A percentile compares a stretch with the other conserved stretches of the same genome.
These are phyloP conservation scores for Torrubiellomyces zombiae DNA, from an alignment of 2,329 filamentous ascomycete species.

Conservation along the genomic window DNA sequence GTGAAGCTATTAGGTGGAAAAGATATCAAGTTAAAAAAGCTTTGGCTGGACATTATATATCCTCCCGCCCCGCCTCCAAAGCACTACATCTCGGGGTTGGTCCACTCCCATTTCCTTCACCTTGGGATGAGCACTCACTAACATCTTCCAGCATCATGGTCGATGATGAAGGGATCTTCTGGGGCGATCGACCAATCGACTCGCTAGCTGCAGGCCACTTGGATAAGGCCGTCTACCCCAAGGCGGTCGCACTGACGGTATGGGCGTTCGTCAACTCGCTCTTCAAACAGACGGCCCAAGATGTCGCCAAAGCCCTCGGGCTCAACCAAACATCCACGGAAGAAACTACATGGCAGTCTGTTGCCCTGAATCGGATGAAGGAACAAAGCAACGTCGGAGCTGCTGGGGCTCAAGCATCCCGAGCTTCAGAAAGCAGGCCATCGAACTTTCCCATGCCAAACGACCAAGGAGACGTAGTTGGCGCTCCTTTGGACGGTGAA, in stretches of 20 bases:
- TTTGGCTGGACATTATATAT: conserved; percentile 46
- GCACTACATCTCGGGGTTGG: conserved; percentile 42
- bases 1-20: conserved; percentile 28
- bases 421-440: conserved; percentile 10
- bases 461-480: conserved; percentile 10
- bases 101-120: conserved; percentile 5
- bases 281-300: conserved; percentile 24
- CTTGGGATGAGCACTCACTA: conserved; percentile 2
- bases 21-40: conserved; percentile 29
- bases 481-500: conserved; percentile 11
- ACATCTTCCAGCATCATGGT: conserved; percentile 27
- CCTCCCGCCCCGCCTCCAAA: conserved; percentile 41
- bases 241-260: conserved; percentile 29
- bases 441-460: conserved; percentile 9
- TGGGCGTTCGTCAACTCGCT: conserved; percentile 36
- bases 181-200: conserved; percentile 31
- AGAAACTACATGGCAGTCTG: conserved; percentile 16
- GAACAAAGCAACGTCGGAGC: conserved; percentile 9
- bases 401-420: conserved; percentile 9
- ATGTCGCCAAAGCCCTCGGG: conserved; percentile 29
- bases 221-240: conserved; percentile 35
- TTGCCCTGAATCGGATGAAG: conserved; percentile 12
- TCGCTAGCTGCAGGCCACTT: conserved; percentile 26
- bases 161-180: conserved; percentile 29
- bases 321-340: conserved; percentile 13